phyloP scores from a whole-genome alignment of 257 asterid genomes.

The Scutellaria minor region DNA sequence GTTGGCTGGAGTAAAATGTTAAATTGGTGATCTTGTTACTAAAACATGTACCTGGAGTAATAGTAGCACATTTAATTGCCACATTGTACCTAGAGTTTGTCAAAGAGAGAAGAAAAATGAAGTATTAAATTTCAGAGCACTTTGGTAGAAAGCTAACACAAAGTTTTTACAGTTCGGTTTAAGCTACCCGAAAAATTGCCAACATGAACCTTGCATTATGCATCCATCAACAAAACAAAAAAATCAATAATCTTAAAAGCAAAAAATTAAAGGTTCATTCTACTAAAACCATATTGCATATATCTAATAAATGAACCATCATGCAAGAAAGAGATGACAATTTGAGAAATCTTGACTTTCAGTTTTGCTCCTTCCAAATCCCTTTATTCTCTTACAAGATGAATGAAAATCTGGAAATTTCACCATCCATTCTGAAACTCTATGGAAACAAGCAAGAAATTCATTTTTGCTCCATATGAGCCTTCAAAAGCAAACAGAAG shows the following conservation, averaged over 20 bases:
- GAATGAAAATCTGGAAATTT: neutral
- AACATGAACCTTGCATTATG: conserved; percentile 10
- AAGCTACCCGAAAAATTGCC: neutral
- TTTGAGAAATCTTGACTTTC: neutral
- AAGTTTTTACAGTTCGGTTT: neutral
- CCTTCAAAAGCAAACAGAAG: conserved; percentile 4
- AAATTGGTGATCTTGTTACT: conserved; percentile 23
- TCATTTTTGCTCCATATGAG: neutral
- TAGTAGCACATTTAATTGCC: conserved; percentile 89
- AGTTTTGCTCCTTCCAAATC: neutral
- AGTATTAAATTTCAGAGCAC: conserved; percentile 17
- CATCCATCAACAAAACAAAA: conserved; percentile 10
- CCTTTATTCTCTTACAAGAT: neutral
- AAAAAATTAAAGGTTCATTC: neutral
- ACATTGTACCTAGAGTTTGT: conserved; percentile 68
- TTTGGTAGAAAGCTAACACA: conserved; percentile 2
- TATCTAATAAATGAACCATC: neutral
- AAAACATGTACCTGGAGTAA: conserved; percentile 70
- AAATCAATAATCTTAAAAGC: conserved; percentile 9
- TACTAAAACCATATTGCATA: neutral
- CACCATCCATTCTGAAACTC: conserved; percentile 1
- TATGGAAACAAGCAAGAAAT: conserved; percentile 14
- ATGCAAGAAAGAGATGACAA: conserved; percentile 10
- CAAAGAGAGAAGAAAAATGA: conserved; percentile 17
- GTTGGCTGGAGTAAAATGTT: conserved; percentile 21